These are phyloP conservation scores for Rhizopogon rudus DNA, from an alignment of 768 basidiomycete genomes.

Conservation along the genomic window DNA sequence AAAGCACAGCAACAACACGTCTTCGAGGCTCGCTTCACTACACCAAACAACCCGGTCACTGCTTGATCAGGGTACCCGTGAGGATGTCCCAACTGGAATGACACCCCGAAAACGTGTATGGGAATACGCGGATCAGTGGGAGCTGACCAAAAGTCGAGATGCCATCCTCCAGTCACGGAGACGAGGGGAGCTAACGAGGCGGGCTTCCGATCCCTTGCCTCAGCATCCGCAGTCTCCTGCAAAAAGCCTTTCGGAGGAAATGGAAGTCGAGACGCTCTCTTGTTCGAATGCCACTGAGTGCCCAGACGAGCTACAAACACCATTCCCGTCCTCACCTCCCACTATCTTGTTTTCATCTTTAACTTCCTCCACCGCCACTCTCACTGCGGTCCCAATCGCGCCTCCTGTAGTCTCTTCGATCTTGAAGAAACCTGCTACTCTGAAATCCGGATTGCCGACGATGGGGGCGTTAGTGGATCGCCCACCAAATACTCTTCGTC, in stretches of 20 bases:
- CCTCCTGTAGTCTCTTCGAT: slow-evolving; percentile 3
- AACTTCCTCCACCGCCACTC: slow-evolving; percentile 31
- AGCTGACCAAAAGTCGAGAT: slow-evolving; percentile 60
- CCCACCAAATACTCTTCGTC: slow-evolving; percentile 29
- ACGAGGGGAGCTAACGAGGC: slow-evolving; percentile 24
- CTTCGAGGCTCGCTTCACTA: slow-evolving; percentile 41
- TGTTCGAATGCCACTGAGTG: slow-evolving; percentile 13
- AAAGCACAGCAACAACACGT: slow-evolving; percentile 38
- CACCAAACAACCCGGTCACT: slow-evolving; percentile 48
- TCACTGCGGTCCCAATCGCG: slow-evolving; percentile 10
- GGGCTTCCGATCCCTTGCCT: slow-evolving; percentile 31
- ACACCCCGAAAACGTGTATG: slow-evolving; percentile 76
- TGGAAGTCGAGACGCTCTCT: slow-evolving; percentile 6
- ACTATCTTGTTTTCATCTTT: slow-evolving; percentile 33
- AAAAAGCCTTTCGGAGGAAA: slow-evolving; percentile 22
- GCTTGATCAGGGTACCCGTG: slow-evolving; percentile 50
- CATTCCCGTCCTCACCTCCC: slow-evolving; percentile 16
- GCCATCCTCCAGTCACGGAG: slow-evolving; percentile 51
- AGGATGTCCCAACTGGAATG: slow-evolving; percentile 63
- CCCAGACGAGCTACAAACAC: neutral
- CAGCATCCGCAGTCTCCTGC: slow-evolving; percentile 24
- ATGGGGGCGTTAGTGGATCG: slow-evolving; percentile 26
- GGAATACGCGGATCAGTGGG: slow-evolving; percentile 69
- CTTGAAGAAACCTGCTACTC: slow-evolving; percentile 17
- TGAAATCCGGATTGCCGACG: slow-evolving; percentile 19